These are phyloP conservation scores for Aspergillus saccharolyticus DNA, from an alignment of 495 filamentous ascomycete genomes.

Conservation along the genomic window DNA sequence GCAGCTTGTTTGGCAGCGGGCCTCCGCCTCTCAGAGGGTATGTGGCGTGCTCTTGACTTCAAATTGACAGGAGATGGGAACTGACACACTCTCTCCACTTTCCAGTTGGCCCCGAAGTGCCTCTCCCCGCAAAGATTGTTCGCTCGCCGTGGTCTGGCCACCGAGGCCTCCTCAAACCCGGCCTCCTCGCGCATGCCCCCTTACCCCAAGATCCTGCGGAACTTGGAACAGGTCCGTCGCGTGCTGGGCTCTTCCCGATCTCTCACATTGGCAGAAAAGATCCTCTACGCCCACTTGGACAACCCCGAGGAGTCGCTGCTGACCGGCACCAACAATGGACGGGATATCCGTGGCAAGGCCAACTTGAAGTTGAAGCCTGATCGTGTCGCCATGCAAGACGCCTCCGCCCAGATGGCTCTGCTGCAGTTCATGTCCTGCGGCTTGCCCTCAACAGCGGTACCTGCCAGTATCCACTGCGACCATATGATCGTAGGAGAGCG, in stretches of 20 bases:
- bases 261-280: constrained; percentile 93
- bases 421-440: constrained; percentile 98
- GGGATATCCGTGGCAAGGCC: constrained; percentile 73
- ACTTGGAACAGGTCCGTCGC: constrained; percentile 60
- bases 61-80: neutral
- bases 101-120: constrained; percentile 24
- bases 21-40: constrained; percentile 30
- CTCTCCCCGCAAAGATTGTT: constrained; percentile 20
- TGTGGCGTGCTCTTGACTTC: constrained; percentile 4
- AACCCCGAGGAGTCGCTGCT: constrained; percentile 80
- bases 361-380: constrained; percentile 98
- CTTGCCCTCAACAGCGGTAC: constrained; percentile 85
- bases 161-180: constrained; percentile 28
- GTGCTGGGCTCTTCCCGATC: constrained; percentile 61
- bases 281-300: constrained; percentile 91
- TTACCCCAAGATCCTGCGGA: constrained; percentile 57
- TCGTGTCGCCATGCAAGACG: constrained; percentile 98
- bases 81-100: constrained; percentile 4
- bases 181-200: constrained; percentile 51
- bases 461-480: constrained; percentile 97
- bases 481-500: constrained; percentile 93
- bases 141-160: constrained; percentile 29
- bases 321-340: constrained; percentile 73
- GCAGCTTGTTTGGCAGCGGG: constrained; percentile 32
- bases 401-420: constrained; percentile 95